Evolutionary conservation across 306 rosid species (phyloP), one percentile per base, ranked within the genome.

Genomic region (Castanea sativa): DNA sequence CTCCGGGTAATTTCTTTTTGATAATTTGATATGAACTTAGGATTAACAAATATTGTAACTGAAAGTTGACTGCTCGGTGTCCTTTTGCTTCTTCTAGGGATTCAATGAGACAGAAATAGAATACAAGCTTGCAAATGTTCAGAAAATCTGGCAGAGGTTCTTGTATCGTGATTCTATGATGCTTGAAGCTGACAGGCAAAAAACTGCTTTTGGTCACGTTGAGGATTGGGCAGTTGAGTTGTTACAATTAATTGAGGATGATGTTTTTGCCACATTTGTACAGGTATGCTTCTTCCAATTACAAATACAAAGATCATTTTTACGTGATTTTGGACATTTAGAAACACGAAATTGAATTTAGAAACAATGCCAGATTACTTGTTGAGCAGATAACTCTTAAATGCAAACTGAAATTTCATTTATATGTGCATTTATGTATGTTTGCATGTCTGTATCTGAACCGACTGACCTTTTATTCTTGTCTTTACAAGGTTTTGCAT

Each of bases 171-270:
- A 90, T 79, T 83, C 98, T 78, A 18, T 93, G 70, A 77, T 93
- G 89, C 94, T 95, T 20, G 99, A 95, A 88, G 99, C 98, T 53
- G 91, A 86, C 78, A 93, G 98, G 90, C 98, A 91, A 79, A 93
- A 85, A 53, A 4, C 80, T 38, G 61, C 58, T 65, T 69, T 75
- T 79, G 92, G 94, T 63, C 88, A 13, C 58, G 80, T 80, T 69
- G 86, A 52, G 79, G 92, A 93, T 77, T 93, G 98, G 99, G 97
- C 94, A 15, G 79, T 79, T 80, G 91, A 86, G 52, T 84, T 86
- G 80, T 78, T 81, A 4, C 87, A 89, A 76, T 52, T 91, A 70
- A 53, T 75, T 61, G 91, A 90, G 71, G 98, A 94, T 60, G 98
- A 92, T 74, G 96, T 68, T 70, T 58, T 86, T 67, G 79, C 93